These are phyloP conservation scores for Orychophragmus violaceus DNA, from an alignment of 345 rosid species.

Conservation along the genomic window DNA sequence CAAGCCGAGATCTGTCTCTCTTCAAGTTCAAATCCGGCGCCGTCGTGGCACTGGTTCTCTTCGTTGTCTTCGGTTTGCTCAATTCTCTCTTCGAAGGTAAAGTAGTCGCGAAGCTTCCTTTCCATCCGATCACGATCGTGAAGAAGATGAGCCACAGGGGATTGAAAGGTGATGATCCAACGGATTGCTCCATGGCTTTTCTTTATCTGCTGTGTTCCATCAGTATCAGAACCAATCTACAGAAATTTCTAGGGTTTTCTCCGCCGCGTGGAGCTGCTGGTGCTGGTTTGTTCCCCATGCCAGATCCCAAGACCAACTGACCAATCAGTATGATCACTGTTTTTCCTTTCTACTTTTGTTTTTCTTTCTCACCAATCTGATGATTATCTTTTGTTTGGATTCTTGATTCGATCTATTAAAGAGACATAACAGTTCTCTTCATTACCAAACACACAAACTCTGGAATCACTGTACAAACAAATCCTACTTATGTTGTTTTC, in stretches of 20 bases:
- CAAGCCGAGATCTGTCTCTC: constrained; percentile 85
- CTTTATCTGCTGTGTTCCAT: constrained; percentile 76
- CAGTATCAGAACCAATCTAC: constrained; percentile 81
- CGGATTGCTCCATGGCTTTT: constrained; percentile 97
- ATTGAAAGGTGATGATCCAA: constrained; percentile 63
- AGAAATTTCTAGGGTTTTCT: constrained; percentile 71
- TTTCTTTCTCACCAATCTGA: too few species aligned
- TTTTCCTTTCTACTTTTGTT: not conserved
- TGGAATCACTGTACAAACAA: constrained; percentile 23
- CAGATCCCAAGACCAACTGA: constrained; percentile 81
- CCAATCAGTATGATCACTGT: not conserved
- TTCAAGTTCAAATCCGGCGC: constrained; percentile 99
- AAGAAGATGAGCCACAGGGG: constrained; percentile 96
- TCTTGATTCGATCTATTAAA: not conserved
- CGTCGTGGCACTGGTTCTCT: constrained; percentile 83
- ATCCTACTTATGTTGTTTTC: too few species aligned
- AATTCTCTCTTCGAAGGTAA: constrained; percentile 93
- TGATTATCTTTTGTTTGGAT: not conserved
- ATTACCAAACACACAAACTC: constrained; percentile 11
- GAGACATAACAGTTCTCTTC: constrained; percentile 5
- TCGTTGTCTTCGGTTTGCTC: constrained; percentile 80
- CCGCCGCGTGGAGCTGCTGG: constrained; percentile 69
- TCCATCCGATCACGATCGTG: constrained; percentile 63
- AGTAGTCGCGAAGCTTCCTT: constrained; percentile 84
- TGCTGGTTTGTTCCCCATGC: constrained; percentile 83